Conservation (phyloP, 768 basidiomycete species). For the Scleroderma bovista region DNA sequence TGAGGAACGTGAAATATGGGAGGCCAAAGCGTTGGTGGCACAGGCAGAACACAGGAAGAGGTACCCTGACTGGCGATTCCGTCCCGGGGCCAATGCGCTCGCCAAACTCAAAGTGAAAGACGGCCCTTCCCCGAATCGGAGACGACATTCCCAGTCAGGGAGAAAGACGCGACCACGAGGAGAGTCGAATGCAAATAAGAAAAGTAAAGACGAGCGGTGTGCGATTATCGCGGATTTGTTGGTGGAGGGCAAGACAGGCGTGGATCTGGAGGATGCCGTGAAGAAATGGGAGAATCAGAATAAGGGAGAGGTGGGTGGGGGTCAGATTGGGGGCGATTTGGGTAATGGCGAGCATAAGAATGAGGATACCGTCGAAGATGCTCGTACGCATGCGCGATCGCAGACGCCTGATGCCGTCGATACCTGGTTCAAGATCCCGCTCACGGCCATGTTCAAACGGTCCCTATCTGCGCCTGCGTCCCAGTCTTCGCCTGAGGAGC, state of each 20-base stretch:
- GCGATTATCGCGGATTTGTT: conserved; percentile 63
- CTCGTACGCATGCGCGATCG: conserved; percentile 16
- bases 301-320: conserved; percentile 1
- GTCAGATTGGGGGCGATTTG: conserved; percentile 1
- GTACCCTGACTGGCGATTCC: conserved; percentile 82
- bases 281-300: conserved; percentile 38
- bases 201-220: conserved; percentile 48
- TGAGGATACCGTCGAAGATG: conserved; percentile 2
- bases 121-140: conserved; percentile 29
- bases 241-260: conserved; percentile 60
- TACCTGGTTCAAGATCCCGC: conserved; percentile 40
- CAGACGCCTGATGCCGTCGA: conserved; percentile 24
- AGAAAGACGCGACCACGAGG: conserved; percentile 21
- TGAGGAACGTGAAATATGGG: conserved; percentile 69
- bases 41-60: conserved; percentile 67
- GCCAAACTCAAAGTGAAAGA: conserved; percentile 36
- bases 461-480: conserved; percentile 51
- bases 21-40: conserved; percentile 64
- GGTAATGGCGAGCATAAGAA: neutral
- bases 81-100: conserved; percentile 50
- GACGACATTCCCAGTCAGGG: conserved; percentile 23
- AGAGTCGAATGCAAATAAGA: conserved; percentile 25
- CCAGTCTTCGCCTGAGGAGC: conserved; percentile 11
- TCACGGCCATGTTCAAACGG: conserved; percentile 63
- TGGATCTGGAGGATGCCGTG: conserved; percentile 56